Evolutionary conservation across 2,329 filamentous ascomycete species (phyloP), one percentile per base, ranked within the genome.

Genomic region (Magnaporthiopsis poae): DNA sequence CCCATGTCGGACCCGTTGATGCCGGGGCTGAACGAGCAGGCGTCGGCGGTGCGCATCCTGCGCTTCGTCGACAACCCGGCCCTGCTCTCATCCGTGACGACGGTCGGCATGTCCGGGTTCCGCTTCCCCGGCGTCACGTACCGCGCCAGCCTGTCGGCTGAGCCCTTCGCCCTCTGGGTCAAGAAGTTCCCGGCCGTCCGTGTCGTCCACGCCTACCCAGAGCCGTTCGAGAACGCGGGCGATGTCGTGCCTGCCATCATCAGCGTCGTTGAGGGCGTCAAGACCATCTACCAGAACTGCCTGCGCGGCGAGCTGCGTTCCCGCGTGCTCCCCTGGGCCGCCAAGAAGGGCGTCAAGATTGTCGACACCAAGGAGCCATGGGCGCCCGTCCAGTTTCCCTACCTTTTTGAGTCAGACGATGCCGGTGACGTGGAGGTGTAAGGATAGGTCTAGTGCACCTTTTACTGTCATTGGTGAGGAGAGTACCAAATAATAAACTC

Each of bases 151-250:
- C 33, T 67, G 33, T 63, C 63, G 0, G 67, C 67, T 12, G 64
- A 66, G 29, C 33, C 66, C 0, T 68, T 65, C 18, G 18, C 69
- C 15, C 64, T 67, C 62, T 71, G 70, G 70, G 59, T 67, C n/a
- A 25, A 35, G 8, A 65, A 63, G 62, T 70, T 71, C 59, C 46
- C 56, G 3, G 12, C 31, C 35, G 66, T 62, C 46, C 66, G 69
- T 31, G 61, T 61, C 35, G 61, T 71, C 31, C 60, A 59, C 21
- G 60, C 67, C 33, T 68, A 67, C 36, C 68, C 68, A n/a, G 60
- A 65, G 39, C 13, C 27, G 31, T 39, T 61, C n/a, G 21, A 52
- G 21, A 31, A 36, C 18, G 29, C 36, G 31, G 65, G 25, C 21
- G 65, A 66, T 18, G 33, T 67, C 36, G 13, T 69, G 5, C n/a